Base-by-base conservation (phyloP, 2,329 filamentous ascomycete species). In the Aureobasidium leucospermi region DNA sequence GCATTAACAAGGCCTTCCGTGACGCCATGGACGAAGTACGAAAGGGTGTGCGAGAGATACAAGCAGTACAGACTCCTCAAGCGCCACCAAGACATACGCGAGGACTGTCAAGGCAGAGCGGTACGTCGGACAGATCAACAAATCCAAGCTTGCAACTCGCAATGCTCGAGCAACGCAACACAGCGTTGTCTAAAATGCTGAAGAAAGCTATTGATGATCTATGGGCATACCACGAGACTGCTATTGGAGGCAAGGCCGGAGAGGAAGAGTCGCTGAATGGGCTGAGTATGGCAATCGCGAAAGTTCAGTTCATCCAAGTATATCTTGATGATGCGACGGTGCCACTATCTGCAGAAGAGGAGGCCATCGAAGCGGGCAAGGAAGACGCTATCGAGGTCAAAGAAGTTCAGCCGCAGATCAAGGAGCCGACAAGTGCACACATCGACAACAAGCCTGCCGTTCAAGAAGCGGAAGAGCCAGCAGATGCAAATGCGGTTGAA, bases 11-110 rank as follows among this genome's bases (percentile, higher is more conserved):
- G 70, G 88, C 86, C 0, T 84, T 94, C 6, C 82, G 89, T n/a
- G 88, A 89, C 65, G 89, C 89, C 16, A 82, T 94, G 68, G 86
- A 85, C 8, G 90, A 95, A 72, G 87, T 93, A 52, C 83, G 83
- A 61, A 87, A 88, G 67, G 91, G 90, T 64, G 83, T 92, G 64
- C 82, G 87, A 67, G 81, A 81, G 32, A 78, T 87, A 34, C 86
- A 89, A 63, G 81, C 68, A 4, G 61, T 67, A 19, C 70, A 68
- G 36, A 68, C 69, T 6, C 69, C 70, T 3, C 65, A 67, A 3
- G 63, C 67, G 15, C 70, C 71, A 4, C 68, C 71, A 4, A 68
- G 70, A 34, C 64, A 68, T 23, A 42, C 47, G 8, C 59, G 61
- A 6, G 48, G 52, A 23, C 32, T 48, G 6, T 60, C 36, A 13